Evolutionary conservation across 169 alveolate genomes (phyloP).

Genomic region (Plasmodium billcollinsi): DNA sequence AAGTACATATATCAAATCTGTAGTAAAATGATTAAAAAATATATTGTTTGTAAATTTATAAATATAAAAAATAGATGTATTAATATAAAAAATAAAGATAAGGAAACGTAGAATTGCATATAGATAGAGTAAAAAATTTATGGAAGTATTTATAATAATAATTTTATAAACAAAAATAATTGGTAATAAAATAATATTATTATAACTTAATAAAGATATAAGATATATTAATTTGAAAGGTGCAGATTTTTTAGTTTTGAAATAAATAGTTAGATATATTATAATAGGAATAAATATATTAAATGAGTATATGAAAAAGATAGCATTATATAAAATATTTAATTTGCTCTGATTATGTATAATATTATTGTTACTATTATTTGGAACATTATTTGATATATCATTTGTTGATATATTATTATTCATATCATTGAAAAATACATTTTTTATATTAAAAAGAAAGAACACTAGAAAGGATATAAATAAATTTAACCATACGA

Average conservation of each 20-base stretch:
- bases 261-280: constrained; percentile 11
- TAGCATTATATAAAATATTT: constrained; percentile 19
- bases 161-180: constrained; percentile 28
- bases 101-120: constrained; percentile 11
- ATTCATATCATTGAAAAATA: constrained; percentile 9
- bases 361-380: background rate
- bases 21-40: constrained; percentile 35
- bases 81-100: constrained; percentile 31
- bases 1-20: constrained; percentile 17
- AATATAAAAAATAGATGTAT: constrained; percentile 45
- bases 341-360: constrained; percentile 5
- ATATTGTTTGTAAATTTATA: constrained; percentile 46
- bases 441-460: constrained; percentile 48
- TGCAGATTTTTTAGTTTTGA: constrained; percentile 18
- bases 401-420: background rate
- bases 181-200: constrained; percentile 58
- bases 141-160: constrained; percentile 25
- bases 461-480: constrained; percentile 41
- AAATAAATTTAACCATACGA: constrained; percentile 61
- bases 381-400: background rate
- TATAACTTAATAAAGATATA: constrained; percentile 65
- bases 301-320: constrained; percentile 26
- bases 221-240: constrained; percentile 47
- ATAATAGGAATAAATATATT: constrained; percentile 18
- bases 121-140: constrained; percentile 9